Evolutionary conservation across 1,139 yeast genomes (phyloP), one percentile per base, ranked within the genome.

Genomic region (Pneumocystis jirovecii): DNA sequence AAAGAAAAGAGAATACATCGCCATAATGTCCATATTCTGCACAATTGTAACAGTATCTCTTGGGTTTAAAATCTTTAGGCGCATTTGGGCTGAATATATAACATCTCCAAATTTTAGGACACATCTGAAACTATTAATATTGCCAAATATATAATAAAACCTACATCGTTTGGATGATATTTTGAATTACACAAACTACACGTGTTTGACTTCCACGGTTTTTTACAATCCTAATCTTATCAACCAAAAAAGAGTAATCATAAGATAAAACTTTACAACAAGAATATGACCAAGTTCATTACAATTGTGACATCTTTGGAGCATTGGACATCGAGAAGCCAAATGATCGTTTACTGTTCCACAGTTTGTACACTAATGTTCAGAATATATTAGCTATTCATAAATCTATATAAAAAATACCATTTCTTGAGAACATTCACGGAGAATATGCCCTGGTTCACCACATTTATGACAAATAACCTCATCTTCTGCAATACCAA

Each of bases 71-170:
- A 21, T 56, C 64, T 35, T 61, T 61, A 7, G 62, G 61, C 25
- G 63, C 45, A 39, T 65, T 34, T 19, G 62, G 61, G 17, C 17
- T 60, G 21, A 61, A 39, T 37, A 37, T 62, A 61, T 66, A 66
- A 12, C 63, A 60, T 35, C 67, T 61, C 67, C 67, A 66, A 29
- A 66, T 65, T 39, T 62, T 64, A 12, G 67, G 67, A 21, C 67
- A 66, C 25, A 66, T 42, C 61, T 60, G 12, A 2, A 3, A 15
- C 6, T 4, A 31, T 60, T 39, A 60, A 21, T 60, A 60, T 39
- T 21, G 3, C 10, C 4, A 10, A 29, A 21, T 31, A 31, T 25
- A 29, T 12, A 10, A 31, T 21, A 56, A 15, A 35, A 17, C 15
- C 15, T 12, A 60, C 64, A 5, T 64, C 64, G 8, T 61, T 65